Percentiles rank a stretch among this genome's conserved stretches.
phyloP scores from a whole-genome alignment of 805 yeast species.

The Lachancea dasiensis region DNA sequence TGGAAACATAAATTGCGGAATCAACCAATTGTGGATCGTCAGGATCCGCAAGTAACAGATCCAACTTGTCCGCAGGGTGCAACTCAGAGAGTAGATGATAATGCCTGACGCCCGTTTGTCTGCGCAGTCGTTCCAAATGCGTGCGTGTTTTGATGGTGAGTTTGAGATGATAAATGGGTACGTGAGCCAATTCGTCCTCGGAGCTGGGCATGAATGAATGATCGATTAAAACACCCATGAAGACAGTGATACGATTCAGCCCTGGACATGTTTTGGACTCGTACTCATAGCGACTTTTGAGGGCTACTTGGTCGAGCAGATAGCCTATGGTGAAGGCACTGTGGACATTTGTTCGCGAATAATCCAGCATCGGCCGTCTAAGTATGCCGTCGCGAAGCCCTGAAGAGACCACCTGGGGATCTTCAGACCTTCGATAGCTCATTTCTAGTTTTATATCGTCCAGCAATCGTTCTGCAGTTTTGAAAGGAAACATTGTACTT shows the following conservation, averaged over 20 bases:
- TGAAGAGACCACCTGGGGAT: conserved; percentile 10
- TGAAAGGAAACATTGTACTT: conserved; percentile 35
- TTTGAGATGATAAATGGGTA: conserved; percentile 33
- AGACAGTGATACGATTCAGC: conserved; percentile 28
- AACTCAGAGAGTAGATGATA: conserved; percentile 28
- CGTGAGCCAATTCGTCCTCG: conserved; percentile 15
- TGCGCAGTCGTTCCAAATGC: conserved; percentile 25
- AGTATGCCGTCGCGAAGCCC: conserved; percentile 26
- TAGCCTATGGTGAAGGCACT: conserved; percentile 23
- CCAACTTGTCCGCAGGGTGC: conserved; percentile 32
- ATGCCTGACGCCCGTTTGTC: conserved; percentile 28
- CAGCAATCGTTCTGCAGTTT: conserved; percentile 60
- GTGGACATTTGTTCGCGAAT: conserved; percentile 26
- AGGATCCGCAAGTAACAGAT: conserved; percentile 17
- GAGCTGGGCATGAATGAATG: conserved; percentile 11
- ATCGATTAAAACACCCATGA: conserved; percentile 27
- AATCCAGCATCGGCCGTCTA: conserved; percentile 24
- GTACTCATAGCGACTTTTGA: conserved; percentile 28
- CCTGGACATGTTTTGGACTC: conserved; percentile 24
- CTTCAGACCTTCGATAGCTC: conserved; percentile 22
- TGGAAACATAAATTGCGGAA: conserved; percentile 42
- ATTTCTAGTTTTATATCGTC: conserved; percentile 54
- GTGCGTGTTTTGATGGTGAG: conserved; percentile 31
- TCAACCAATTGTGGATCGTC: conserved; percentile 37
- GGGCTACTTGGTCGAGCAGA: conserved; percentile 27